Evolutionary conservation across 176 grass and related monocot species (phyloP), one percentile per base, ranked within the genome.

Genomic region (Urochloa ruziziensis): DNA sequence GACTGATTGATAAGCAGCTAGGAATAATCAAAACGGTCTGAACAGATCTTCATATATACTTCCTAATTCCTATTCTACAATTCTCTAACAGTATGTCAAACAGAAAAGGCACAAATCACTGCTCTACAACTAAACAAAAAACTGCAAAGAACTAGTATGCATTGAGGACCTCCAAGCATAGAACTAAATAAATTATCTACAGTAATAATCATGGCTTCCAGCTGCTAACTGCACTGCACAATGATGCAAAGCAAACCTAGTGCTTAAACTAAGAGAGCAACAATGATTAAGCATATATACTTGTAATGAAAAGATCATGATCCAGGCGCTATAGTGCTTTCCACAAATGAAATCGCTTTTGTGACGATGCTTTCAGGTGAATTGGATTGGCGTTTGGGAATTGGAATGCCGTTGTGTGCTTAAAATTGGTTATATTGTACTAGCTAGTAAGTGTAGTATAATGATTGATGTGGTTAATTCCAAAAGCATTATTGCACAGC

Each of bases 191-290:
- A 68, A 76, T 16, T 81, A 65, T 62, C n/a, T 81, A 64, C 1
- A 36, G 35, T 57, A 57, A 33, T 27, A 43, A 33, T 84, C 48
- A 74, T 81, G 58, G 32, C 23, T 90, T 82, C 67, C 48, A 59
- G 66, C 37, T 60, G 24, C 73, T 60, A 52, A 59, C 49, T 16
- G 21, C 54, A 48, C 24, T 51, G 18, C 60, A 67, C 14, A 67
- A 83, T 79, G 73, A 90, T 86, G 84, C 73, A 79, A 82, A 82
- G 87, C 29, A 39, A 40, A 59, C 58, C 16, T 72, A n/a, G 72
- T 65, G 12, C 62, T 71, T 77, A 90, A 86, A 77, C 48, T 82
- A 86, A 86, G 52, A 61, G 53, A 46, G 37, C 62, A 62, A 33
- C 53, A 89, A 86, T 77, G 64, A 90, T 59, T 75, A 77, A 62